Conservation (phyloP, 345 rosid species). For the Eucalyptus dawsonii region DNA sequence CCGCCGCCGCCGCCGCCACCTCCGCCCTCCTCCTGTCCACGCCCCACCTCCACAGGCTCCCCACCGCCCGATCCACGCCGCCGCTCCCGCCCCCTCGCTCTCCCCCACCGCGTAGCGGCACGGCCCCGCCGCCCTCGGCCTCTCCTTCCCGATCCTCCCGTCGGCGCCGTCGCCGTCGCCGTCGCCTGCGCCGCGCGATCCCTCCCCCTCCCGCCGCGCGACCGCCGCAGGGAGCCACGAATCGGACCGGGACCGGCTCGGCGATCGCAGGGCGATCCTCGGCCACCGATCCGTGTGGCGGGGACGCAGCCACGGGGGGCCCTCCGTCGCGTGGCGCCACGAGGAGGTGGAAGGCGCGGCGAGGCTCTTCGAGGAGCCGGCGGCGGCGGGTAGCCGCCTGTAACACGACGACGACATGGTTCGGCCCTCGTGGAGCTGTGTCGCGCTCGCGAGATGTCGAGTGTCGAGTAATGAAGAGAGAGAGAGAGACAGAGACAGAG, state of each 20-base stretch:
- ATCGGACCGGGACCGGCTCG: slow-evolving; percentile 7
- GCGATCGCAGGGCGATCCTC: slow-evolving; percentile 13
- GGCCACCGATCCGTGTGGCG: slow-evolving; percentile 4
- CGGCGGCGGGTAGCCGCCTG: slow-evolving; percentile 29
- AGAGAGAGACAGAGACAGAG: neutral
- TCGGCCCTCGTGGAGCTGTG: neutral
- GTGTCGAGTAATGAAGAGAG: neutral
- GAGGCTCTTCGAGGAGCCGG: neutral
- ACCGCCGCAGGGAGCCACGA: slow-evolving; percentile 12
- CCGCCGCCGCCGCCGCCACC: slow-evolving; percentile 60
- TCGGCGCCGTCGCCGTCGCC: neutral
- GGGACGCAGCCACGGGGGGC: slow-evolving; percentile 6
- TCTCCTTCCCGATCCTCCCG: slow-evolving; percentile 14
- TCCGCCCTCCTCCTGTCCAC: slow-evolving; percentile 17
- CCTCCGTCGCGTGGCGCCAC: slow-evolving; percentile 3
- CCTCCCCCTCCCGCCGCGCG: neutral
- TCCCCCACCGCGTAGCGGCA: slow-evolving; percentile 28
- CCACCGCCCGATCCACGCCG: slow-evolving; percentile 10
- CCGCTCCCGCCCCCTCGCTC: slow-evolving; percentile 4
- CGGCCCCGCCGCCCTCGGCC: slow-evolving; percentile 10
- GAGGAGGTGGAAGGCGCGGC: slow-evolving; percentile 1
- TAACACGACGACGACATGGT: slow-evolving; percentile 46
- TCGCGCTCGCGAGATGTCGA: neutral
- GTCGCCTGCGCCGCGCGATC: neutral
- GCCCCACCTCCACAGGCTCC: slow-evolving; percentile 28